Evolutionary conservation across 106 monocot genomes (phyloP).

Genomic region (Allium fistulosum): DNA sequence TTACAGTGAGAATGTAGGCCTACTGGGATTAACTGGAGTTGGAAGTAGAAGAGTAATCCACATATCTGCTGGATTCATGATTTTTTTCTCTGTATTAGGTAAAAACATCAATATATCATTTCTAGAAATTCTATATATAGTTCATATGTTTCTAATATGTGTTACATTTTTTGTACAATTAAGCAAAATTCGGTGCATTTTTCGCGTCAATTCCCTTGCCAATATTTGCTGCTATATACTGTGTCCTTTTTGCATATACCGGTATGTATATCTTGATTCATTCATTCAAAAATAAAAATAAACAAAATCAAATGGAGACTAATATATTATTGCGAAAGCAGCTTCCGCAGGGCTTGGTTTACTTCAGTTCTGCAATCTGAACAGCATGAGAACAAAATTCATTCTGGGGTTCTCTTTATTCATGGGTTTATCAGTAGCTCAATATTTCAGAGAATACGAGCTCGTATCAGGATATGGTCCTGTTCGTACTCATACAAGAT

Average conservation of each 20-base stretch:
- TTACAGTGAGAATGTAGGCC: constrained; percentile 69
- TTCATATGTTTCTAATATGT: background rate
- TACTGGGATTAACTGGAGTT: constrained; percentile 64
- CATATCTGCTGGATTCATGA: constrained; percentile 55
- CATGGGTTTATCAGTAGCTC: constrained; percentile 60
- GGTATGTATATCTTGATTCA: constrained; percentile 28
- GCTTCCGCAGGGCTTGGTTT: constrained; percentile 69
- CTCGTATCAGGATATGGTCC: constrained; percentile 55
- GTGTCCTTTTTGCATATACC: constrained; percentile 71
- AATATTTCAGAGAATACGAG: constrained; percentile 55
- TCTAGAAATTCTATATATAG: too few relatives aligned
- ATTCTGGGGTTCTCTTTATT: constrained; percentile 57
- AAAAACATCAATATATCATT: constrained; percentile 1
- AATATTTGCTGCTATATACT: constrained; percentile 68
- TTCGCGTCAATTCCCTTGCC: constrained; percentile 87
- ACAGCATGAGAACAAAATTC: constrained; percentile 56
- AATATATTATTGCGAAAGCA: constrained; percentile 13
- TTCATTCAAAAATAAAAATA: too few relatives aligned
- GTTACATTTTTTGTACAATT: background rate
- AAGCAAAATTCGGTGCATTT: constrained; percentile 93
- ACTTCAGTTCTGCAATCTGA: constrained; percentile 74
- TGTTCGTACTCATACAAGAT: constrained; percentile 42
- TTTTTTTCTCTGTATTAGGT: constrained; percentile 79
- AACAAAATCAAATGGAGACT: too few relatives aligned
- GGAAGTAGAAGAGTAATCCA: constrained; percentile 72